Base-by-base conservation (phyloP, 176 grass and related monocot genomes). In the Oropetium thomaeum region DNA sequence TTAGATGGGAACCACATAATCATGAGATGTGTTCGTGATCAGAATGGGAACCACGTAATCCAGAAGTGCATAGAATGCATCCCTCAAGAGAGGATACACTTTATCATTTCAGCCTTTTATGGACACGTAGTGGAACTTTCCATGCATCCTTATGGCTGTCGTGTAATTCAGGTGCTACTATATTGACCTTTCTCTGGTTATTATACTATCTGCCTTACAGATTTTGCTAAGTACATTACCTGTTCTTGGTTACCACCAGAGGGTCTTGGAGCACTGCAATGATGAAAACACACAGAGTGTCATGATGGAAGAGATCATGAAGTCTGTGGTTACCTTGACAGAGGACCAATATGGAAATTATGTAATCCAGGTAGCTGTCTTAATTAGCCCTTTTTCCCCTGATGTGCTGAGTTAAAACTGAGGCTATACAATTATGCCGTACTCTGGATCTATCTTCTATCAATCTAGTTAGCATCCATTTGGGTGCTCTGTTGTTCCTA, bases 41-140 rank as follows among this genome's bases (percentile, higher is more conserved):
- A 98, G 71, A 98, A 98, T 70, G 95, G 95, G 5, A 98, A 98
- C 75, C 95, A 98, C 83, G 95, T 98, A 39, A 86, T 98, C 65
- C 95, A 99, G 42, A 99, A 99, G 67, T 99, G 96, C 79, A 99
- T 99, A 42, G 96, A 99, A 81, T 95, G 89, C 74, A 86, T 95
- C 67, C 89, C 91, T 40, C 91, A 92, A 79, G 87, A 90, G 69
- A 87, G 65, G 62, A 92, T 99, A 63, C 75, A 55, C 26, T 99
- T 95, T 44, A 92, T 99, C 28, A 84, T 95, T 65, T 91, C 85
- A 33, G 70, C 96, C 5, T 99, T 99, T 69, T 99, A 89, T 40
- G 89, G 87, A 12, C 96, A 99, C 77, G 86, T 99, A 26, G 84
- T 99, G 51, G 79, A 87, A 34, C 79, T 99, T 44, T 99, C 96